Conservation (phyloP, 768 basidiomycete species). For the Collybiopsis luxurians region DNA sequence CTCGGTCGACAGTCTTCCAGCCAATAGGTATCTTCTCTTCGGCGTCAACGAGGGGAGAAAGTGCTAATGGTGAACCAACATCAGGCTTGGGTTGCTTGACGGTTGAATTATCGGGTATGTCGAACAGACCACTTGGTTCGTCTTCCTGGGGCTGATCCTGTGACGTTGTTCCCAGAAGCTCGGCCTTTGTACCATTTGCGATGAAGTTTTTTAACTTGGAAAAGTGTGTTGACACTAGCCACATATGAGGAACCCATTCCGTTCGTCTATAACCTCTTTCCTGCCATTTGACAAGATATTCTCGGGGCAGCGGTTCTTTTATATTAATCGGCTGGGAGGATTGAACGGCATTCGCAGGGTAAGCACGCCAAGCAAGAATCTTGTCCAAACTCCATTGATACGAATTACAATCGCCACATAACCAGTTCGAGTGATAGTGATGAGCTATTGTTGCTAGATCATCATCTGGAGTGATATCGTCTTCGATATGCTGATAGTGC, state of each 20-base stretch:
- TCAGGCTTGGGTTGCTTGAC: conserved; percentile 23
- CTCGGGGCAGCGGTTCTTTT: conserved; percentile 71
- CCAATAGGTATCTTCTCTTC: conserved; percentile 67
- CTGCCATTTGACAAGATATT: conserved; percentile 92
- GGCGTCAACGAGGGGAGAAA: conserved; percentile 58
- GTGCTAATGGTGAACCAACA: background rate
- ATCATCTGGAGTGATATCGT: conserved; percentile 27
- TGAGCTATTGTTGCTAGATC: conserved; percentile 45
- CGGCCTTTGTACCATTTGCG: conserved; percentile 60
- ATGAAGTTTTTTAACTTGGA: conserved; percentile 79
- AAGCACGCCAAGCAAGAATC: conserved; percentile 91
- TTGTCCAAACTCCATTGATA: conserved; percentile 72
- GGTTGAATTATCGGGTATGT: conserved; percentile 34
- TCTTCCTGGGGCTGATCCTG: conserved; percentile 28
- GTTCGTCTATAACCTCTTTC: conserved; percentile 73
- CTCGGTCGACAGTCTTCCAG: conserved; percentile 92
- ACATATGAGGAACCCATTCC: conserved; percentile 91
- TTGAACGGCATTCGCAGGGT: conserved; percentile 63
- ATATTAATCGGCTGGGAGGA: conserved; percentile 43
- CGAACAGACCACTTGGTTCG: conserved; percentile 40
- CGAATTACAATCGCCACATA: conserved; percentile 76
- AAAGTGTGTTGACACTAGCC: conserved; percentile 70
- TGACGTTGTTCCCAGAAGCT: conserved; percentile 51
- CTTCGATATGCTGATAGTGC: conserved; percentile 75
- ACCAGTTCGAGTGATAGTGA: conserved; percentile 66